A percentile compares a stretch with the other conserved stretches of the same genome.
phyloP scores from a whole-genome alignment of 2,329 filamentous ascomycete species.

The Paecilomyces fulvus region DNA sequence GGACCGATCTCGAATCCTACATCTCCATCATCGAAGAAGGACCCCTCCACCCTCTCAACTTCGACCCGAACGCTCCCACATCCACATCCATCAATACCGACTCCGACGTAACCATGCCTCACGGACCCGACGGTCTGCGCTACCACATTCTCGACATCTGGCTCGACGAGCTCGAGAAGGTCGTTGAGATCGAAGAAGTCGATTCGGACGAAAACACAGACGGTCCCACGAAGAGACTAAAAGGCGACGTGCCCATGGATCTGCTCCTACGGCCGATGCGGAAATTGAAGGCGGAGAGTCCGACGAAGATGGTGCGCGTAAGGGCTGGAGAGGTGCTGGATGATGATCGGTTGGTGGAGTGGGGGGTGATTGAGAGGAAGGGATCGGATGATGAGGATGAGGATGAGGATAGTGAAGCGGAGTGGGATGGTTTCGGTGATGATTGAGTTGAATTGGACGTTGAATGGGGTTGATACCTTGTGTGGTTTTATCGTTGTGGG shows the following conservation, averaged over 20 bases:
- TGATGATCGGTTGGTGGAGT: slow-evolving; percentile 66
- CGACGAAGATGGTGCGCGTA: slow-evolving; percentile 62
- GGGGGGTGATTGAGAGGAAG: slow-evolving; percentile 36
- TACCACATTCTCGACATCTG: slow-evolving; percentile 87
- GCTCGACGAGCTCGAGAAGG: slow-evolving; percentile 78
- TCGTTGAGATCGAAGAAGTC: slow-evolving; percentile 43
- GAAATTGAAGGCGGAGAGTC: slow-evolving; percentile 42
- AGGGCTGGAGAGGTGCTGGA: slow-evolving; percentile 61
- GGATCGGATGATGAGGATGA: slow-evolving; percentile 32
- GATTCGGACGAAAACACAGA: slow-evolving; percentile 26
- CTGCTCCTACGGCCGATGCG: slow-evolving; percentile 37
- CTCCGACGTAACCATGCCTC: slow-evolving; percentile 31
- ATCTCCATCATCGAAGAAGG: slow-evolving; percentile 33
- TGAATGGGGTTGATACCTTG: slow-evolving; percentile 1
- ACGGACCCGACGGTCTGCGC: slow-evolving; percentile 72
- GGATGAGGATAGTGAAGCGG: slow-evolving; percentile 40
- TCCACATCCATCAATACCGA: slow-evolving; percentile 9
- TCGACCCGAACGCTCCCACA: slow-evolving; percentile 17
- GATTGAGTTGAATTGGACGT: slow-evolving; percentile 19
- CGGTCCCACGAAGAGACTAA: slow-evolving; percentile 21
- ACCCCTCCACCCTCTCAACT: slow-evolving; percentile 31
- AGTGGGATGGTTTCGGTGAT: slow-evolving; percentile 64
- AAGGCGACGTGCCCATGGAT: slow-evolving; percentile 30
- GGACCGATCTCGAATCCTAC: slow-evolving; percentile 28
- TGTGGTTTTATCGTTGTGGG: not conserved